Conservation (phyloP, 73 alveolate genomes). For the Tetrahymena elliotti region DNA sequence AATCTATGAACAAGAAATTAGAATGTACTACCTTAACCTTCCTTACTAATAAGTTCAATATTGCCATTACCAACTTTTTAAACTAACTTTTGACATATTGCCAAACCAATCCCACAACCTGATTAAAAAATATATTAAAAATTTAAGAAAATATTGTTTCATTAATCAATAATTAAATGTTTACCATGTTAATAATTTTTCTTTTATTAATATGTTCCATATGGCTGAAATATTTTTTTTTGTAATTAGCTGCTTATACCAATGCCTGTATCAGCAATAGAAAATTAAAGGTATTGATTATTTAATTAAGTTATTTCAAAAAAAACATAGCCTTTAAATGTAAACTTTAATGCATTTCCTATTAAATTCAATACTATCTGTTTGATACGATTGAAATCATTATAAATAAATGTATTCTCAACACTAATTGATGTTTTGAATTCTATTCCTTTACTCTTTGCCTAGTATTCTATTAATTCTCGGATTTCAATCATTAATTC, state of each 20-base stretch:
- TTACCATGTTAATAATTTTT: neutral
- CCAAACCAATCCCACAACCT: neutral
- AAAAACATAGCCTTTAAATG: neutral
- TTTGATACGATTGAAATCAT: neutral
- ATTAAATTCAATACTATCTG: neutral
- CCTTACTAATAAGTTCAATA: neutral
- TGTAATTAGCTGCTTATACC: neutral
- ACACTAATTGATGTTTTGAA: neutral
- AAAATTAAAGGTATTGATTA: neutral
- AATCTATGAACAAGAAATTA: neutral
- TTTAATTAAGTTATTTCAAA: neutral
- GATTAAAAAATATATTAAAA: neutral
- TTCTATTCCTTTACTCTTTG: neutral
- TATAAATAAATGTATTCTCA: neutral
- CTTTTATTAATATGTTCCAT: neutral
- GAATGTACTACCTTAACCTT: neutral
- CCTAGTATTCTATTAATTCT: neutral
- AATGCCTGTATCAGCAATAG: neutral
- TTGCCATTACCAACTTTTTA: neutral
- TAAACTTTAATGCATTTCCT: neutral
- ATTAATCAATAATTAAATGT: neutral
- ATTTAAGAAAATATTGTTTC: neutral
- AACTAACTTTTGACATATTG: neutral
- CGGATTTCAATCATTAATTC: neutral
- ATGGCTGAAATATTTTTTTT: neutral